These are phyloP conservation scores for Aspergillus pseudoglaucus DNA, from an alignment of 2,329 filamentous ascomycete genomes.

Conservation along the genomic window DNA sequence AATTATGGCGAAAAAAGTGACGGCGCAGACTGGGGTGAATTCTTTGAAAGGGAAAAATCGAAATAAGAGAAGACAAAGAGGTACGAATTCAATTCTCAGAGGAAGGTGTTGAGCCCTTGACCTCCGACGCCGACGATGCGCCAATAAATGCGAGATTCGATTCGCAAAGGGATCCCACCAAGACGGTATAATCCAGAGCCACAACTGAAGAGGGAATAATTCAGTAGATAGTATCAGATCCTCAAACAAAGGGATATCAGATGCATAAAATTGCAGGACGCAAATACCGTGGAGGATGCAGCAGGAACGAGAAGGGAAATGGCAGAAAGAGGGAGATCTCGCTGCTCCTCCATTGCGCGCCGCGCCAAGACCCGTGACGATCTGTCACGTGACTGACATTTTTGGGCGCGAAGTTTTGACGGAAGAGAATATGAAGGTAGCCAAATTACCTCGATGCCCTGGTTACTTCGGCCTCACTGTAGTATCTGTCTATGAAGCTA, in stretches of 20 bases:
- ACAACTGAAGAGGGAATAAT: slow-evolving; percentile 3
- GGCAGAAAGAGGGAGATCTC: slow-evolving; percentile 11
- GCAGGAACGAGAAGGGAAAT: slow-evolving; percentile 7
- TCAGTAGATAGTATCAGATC: neutral
- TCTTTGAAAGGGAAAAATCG: neutral
- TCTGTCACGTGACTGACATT: slow-evolving; percentile 25
- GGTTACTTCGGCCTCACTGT: slow-evolving; percentile 5
- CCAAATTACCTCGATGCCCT: neutral
- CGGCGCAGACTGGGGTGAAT: neutral
- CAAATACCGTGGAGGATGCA: slow-evolving; percentile 1
- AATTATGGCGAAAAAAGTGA: neutral
- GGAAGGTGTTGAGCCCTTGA: neutral
- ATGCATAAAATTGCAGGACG: slow-evolving; percentile 1
- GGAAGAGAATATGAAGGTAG: neutral
- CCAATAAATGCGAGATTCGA: slow-evolving; percentile 20
- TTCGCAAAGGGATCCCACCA: slow-evolving; percentile 19
- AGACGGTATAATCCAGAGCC: slow-evolving; percentile 1
- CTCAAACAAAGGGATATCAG: neutral
- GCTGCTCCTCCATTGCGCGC: slow-evolving; percentile 23
- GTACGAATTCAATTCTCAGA: neutral
- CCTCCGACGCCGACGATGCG: slow-evolving; percentile 18
- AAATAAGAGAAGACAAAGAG: neutral
- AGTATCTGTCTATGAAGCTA: slow-evolving; percentile 13
- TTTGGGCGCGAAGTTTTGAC: slow-evolving; percentile 11
- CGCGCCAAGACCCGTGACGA: slow-evolving; percentile 28